Percentiles rank a stretch among this genome's conserved stretches.
Conservation (phyloP, 495 filamentous ascomycete species). For the Lasiosphaeriaceae sp. region DNA sequence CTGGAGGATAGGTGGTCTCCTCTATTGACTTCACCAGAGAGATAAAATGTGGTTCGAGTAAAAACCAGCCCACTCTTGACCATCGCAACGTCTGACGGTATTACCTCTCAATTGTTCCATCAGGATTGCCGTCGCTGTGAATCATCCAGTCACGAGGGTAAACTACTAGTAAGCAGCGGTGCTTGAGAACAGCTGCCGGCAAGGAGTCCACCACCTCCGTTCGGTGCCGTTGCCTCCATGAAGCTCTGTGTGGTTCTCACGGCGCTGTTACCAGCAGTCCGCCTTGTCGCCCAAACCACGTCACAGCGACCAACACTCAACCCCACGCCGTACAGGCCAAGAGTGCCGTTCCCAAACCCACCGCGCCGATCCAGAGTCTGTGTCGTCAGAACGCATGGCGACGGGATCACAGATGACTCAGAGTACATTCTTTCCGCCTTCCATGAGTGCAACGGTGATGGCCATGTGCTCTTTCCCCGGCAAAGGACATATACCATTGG, state of each 20-base stretch:
- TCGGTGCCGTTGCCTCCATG: constrained; percentile 1
- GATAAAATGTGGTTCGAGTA: too few relatives aligned
- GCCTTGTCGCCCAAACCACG: neutral
- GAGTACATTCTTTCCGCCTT: constrained; percentile 51
- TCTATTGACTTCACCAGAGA: too few relatives aligned
- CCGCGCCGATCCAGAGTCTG: constrained; percentile 22
- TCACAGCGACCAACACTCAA: constrained; percentile 23
- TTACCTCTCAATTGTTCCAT: too few relatives aligned
- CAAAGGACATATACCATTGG: constrained; percentile 55
- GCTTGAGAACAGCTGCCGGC: too few relatives aligned
- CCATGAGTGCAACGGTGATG: constrained; percentile 62
- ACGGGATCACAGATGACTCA: constrained; percentile 55
- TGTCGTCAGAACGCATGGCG: constrained; percentile 32
- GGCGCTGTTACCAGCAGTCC: neutral
- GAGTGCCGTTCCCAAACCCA: constrained; percentile 21
- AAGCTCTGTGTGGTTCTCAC: constrained; percentile 3
- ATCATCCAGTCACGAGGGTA: too few relatives aligned
- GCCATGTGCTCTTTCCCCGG: constrained; percentile 57
- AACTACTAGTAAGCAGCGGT: too few relatives aligned
- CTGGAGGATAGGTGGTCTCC: too few relatives aligned
- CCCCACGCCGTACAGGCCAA: constrained; percentile 25
- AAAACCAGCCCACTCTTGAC: too few relatives aligned
- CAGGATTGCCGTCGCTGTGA: too few relatives aligned
- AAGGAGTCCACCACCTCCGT: too few relatives aligned
- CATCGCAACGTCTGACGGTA: too few relatives aligned